Conservation (phyloP, 73 alveolate genomes). For the Stentor coeruleus region DNA sequence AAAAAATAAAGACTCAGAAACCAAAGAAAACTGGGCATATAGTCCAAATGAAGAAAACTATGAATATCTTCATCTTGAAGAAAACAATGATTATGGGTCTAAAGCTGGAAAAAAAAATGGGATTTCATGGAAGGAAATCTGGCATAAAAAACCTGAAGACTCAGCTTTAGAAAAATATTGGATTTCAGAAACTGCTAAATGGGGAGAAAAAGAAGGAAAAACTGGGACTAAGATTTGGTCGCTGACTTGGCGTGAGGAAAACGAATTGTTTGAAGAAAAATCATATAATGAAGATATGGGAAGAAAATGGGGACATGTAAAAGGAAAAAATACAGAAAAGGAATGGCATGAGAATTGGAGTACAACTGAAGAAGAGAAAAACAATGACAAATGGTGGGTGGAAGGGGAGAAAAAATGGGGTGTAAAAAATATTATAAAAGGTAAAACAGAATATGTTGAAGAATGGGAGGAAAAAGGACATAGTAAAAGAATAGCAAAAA, state of each 20-base stretch:
- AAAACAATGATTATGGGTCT: neutral
- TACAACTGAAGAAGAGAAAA: neutral
- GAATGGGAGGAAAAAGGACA: conserved; percentile 18
- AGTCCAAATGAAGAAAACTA: conserved; percentile 13
- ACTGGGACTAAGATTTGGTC: neutral
- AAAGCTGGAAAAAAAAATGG: conserved; percentile 6
- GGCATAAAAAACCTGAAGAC: conserved; percentile 14
- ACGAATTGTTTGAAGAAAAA: neutral
- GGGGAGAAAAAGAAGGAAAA: conserved; percentile 27
- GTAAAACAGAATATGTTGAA: neutral
- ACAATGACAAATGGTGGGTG: conserved; percentile 9
- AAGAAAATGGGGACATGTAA: conserved; percentile 10
- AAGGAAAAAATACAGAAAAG: neutral
- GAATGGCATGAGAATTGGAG: conserved; percentile 3
- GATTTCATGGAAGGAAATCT: conserved; percentile 21
- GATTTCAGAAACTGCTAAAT: neutral
- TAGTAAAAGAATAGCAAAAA: neutral
- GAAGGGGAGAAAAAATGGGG: conserved; percentile 19
- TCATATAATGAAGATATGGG: neutral
- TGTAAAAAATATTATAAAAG: neutral
- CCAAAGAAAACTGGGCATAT: neutral
- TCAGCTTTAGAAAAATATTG: conserved; percentile 13
- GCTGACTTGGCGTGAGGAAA: neutral
- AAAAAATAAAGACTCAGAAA: neutral
- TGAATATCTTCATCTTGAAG: neutral